Evolutionary conservation across 306 rosid species (phyloP), one percentile per base, ranked within the genome.

Genomic region (Quercus alba): DNA sequence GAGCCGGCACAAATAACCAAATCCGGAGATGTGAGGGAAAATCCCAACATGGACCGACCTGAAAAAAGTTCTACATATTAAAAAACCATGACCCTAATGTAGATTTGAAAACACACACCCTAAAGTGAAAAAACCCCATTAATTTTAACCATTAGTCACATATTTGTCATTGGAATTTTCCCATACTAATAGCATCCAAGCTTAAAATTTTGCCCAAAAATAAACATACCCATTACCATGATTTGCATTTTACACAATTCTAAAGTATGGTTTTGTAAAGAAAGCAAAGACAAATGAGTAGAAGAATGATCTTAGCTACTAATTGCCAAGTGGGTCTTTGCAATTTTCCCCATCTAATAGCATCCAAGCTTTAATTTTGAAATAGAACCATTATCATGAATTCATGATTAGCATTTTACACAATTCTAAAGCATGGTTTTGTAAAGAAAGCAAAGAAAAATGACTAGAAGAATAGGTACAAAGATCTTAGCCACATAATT

Each of bases 11-110:
- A 87, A 61, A 88, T 61, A 44, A 87, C 90, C 89, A 92, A 76
- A 80, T 94, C 94, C 57, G 94, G 91, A 62, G 94, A 86, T 31
- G 85, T 82, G 14, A 80, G 80, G 33, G 98, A 88, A 87, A 63
- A 85, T 35, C 92, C 89, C 44, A 89, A 70, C 49, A 74, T 72
- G 10, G 89, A 83, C 61, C 73, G 78, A 55, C 92, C 98, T 87
- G 97, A 68, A 87, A 81, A 30, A 23, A 56, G 72, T 7, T 52
- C 28, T 66, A 74, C 38, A 80, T 56, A 38, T 67, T 18, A 1
- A 69, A 58, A 73, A 41, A 41, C 46, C 46, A 41, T 8, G 12
- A 2, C 46, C 46, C 46, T 41, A 62, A 58, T 19, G 61, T 31
- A 56, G 18, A 15, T 13, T 21, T 33, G 59, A 59, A 67, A 38